These are phyloP conservation scores for Suillus discolor DNA, from an alignment of 768 basidiomycete species.

Conservation along the genomic window DNA sequence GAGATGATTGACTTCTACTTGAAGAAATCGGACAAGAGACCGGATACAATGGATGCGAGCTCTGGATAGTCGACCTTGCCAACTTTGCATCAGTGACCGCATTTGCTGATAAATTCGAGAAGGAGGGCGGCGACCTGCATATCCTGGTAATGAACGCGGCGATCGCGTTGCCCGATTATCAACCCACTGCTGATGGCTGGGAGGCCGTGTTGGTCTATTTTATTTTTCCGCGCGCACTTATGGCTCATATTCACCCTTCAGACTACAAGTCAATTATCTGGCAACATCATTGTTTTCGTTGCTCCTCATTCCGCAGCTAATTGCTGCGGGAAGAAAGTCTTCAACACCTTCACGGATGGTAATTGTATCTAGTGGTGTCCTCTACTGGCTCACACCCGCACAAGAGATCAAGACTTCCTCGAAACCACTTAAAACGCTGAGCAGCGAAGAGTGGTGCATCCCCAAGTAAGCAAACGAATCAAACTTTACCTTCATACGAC, in stretches of 20 bases:
- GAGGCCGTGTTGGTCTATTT: constrained; percentile 39
- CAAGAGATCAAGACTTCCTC: constrained; percentile 22
- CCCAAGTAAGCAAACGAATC: constrained; percentile 16
- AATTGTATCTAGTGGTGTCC: constrained; percentile 33
- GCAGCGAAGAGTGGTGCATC: constrained; percentile 21
- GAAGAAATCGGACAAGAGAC: constrained; percentile 27
- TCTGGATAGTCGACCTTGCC: constrained; percentile 44
- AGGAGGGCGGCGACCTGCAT: constrained; percentile 34
- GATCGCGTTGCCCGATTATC: constrained; percentile 15
- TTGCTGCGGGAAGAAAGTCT: constrained; percentile 26
- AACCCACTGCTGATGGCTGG: constrained; percentile 45
- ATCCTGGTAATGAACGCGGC: constrained; percentile 50
- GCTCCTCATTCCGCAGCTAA: constrained; percentile 34
- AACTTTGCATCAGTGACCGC: constrained; percentile 42
- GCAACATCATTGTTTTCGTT: constrained; percentile 34
- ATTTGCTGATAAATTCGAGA: constrained; percentile 35
- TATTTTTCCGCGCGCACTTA: neutral
- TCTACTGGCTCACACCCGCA: constrained; percentile 21
- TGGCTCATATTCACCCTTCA: constrained; percentile 2
- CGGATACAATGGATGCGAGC: constrained; percentile 36
- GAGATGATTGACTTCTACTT: neutral
- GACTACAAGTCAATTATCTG: constrained; percentile 40
- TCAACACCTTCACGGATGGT: constrained; percentile 29
- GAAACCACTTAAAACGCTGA: constrained; percentile 29
- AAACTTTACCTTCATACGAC: neutral